A percentile compares a stretch with the other conserved stretches of the same genome.
phyloP scores from a whole-genome alignment of 129 eudicot genomes.

The Kitagawia praeruptora region DNA sequence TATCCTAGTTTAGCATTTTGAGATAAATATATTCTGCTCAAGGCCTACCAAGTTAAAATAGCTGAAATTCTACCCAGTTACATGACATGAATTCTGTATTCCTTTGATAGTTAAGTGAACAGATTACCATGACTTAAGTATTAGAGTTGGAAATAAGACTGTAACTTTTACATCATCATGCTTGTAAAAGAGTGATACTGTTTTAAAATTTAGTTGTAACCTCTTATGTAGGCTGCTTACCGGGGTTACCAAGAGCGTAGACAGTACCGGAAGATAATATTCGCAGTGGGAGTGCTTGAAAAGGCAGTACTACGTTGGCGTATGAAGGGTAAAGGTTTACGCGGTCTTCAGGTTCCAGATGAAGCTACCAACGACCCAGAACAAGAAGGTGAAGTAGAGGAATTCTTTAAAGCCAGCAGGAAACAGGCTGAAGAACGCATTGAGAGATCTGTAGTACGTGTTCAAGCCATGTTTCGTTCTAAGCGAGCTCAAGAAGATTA shows the following conservation, averaged over 20 bases:
- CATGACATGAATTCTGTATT: background rate
- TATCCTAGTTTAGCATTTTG: background rate
- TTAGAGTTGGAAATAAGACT: background rate
- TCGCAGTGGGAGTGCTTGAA: conserved; percentile 96
- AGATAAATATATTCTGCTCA: background rate
- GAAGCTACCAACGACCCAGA: conserved; percentile 26
- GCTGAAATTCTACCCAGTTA: background rate
- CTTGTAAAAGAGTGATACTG: background rate
- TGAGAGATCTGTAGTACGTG: conserved; percentile 89
- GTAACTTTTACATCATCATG: background rate
- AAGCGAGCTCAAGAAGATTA: conserved; percentile 83
- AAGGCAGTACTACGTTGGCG: conserved; percentile 94
- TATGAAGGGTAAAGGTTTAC: conserved; percentile 71
- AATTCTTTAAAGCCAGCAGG: conserved; percentile 79
- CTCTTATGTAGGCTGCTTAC: conserved; percentile 56
- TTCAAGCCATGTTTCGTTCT: conserved; percentile 95
- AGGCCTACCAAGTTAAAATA: background rate
- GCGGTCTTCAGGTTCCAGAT: conserved; percentile 52
- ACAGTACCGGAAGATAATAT: conserved; percentile 66
- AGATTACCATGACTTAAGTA: background rate
- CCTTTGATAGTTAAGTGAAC: background rate
- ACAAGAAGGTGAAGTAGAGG: conserved; percentile 47
- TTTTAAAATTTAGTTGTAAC: background rate
- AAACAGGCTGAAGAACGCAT: conserved; percentile 92
- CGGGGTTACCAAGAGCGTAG: conserved; percentile 79